These are phyloP conservation scores for Termitomyces sp. DNA, from an alignment of 768 basidiomycete genomes.

Conservation along the genomic window DNA sequence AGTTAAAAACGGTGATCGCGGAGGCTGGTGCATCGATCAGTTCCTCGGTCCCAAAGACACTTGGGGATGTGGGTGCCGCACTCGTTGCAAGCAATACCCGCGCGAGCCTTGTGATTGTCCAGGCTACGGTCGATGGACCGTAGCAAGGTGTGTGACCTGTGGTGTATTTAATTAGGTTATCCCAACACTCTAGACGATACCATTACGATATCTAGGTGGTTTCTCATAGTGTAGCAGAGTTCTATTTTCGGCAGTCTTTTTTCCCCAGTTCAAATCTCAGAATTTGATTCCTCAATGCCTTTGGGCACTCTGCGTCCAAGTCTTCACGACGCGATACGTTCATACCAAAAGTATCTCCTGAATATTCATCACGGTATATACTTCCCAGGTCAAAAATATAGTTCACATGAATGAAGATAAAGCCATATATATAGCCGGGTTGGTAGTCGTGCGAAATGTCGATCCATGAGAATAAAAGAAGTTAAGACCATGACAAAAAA, in stretches of 20 bases:
- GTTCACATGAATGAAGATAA: not conserved
- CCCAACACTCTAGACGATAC: not conserved
- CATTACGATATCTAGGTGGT: not conserved
- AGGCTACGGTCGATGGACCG: slow-evolving; percentile 17
- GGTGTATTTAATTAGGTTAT: not conserved
- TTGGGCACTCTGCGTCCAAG: not conserved
- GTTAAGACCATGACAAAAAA: not conserved
- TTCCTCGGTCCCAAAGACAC: slow-evolving; percentile 58
- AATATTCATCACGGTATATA: not conserved
- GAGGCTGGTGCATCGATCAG: slow-evolving; percentile 38
- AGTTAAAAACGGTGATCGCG: slow-evolving; percentile 46
- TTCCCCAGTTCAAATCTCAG: not conserved
- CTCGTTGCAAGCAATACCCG: slow-evolving; percentile 49
- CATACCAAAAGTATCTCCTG: not conserved
- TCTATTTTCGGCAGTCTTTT: not conserved
- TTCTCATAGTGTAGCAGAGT: not conserved
- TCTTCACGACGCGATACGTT: not conserved
- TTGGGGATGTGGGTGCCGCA: slow-evolving; percentile 73
- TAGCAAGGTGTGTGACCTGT: not conserved
- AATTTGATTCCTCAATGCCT: too few relatives aligned
- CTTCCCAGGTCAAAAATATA: not conserved
- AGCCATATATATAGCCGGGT: not conserved
- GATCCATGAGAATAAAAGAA: not conserved
- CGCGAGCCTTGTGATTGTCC: slow-evolving; percentile 51
- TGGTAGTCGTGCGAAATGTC: not conserved